Evolutionary conservation across 2,329 filamentous ascomycete genomes (phyloP), one percentile per base, ranked within the genome.

Genomic region (Penicillium rolfsii): DNA sequence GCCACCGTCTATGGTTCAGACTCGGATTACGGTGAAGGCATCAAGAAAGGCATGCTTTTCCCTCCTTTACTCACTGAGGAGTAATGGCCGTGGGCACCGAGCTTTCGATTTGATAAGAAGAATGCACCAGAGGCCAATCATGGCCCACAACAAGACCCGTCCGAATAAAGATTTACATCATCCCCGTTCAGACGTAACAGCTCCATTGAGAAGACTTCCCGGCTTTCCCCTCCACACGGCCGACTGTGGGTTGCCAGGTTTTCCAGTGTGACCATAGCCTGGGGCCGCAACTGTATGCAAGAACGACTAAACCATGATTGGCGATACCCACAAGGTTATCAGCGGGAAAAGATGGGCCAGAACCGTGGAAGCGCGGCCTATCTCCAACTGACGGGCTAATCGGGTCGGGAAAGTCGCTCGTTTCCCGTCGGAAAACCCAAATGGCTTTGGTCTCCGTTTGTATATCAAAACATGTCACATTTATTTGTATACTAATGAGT

Each of bases 1-100:
- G 84, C 87, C 72, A 89, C 91, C 5, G 73, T 67, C 28, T 78
- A 88, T 30, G 87, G 87, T 1, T 81, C 77, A 8, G 95, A 98
- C 76, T 70, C 81, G 38, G 79, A 82, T 1, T 98, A 96, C 75
- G 94, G 93, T 19, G 75, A 81, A 26, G 76, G 71, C 60, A 76
- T 78, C 24, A 73, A 77, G 46, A 73, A 80, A 63, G 81, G 79
- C 9, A 76, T 81, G 22, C 72, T 87, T 55, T 87, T 87, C 69
- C 84, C 84, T 58, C 76, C 79, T 62, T 70, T 81, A 40, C 66
- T 76, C 57, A 72, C 73, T 57, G 74, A 80, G 57, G 66, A 76
- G 56, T 79, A 73, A 72, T 56, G 52, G 46, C 55, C 49, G 52
- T 55, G 58, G 55, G n/a, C 56, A 16, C 36, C 52, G 48, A 52